phyloP scores from a whole-genome alignment of 176 grass and related monocot genomes.

The Calamus simplicifolius region DNA sequence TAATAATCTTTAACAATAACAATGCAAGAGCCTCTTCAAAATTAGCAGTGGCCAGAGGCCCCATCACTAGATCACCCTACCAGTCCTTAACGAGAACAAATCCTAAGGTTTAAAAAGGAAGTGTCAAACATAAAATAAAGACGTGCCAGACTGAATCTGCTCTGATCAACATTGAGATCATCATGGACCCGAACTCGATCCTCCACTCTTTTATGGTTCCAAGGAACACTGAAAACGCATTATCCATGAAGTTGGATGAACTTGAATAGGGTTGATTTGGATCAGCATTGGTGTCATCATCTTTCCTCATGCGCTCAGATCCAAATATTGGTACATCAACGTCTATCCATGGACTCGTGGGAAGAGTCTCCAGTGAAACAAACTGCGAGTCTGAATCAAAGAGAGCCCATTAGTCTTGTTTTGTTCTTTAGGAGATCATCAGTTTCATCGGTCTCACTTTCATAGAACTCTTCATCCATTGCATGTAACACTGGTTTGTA shows the following conservation, averaged over 20 bases:
- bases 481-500: conserved; percentile 75
- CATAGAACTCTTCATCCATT: conserved; percentile 98
- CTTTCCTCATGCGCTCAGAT: conserved; percentile 90
- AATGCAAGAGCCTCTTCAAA: no score
- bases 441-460: conserved; percentile 58
- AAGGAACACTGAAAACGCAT: conserved; percentile 66
- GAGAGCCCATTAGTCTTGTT: conserved; percentile 23
- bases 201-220: conserved; percentile 94
- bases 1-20: no score
- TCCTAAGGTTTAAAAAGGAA: no score
- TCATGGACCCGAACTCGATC: conserved; percentile 84
- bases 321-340: conserved; percentile 87
- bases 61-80: no score
- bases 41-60: no score
- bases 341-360: conserved; percentile 80
- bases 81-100: no score
- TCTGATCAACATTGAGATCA: conserved; percentile 82
- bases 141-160: conserved; percentile 81
- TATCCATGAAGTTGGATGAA: conserved; percentile 30
- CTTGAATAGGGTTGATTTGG: conserved; percentile 25
- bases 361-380: conserved; percentile 78
- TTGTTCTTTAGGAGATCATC: neutral
- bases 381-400: conserved; percentile 91
- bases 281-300: conserved; percentile 59
- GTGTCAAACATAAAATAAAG: no score